Evolutionary conservation across 2,329 filamentous ascomycete species (phyloP).

Genomic region (Penicillium sp.): DNA sequence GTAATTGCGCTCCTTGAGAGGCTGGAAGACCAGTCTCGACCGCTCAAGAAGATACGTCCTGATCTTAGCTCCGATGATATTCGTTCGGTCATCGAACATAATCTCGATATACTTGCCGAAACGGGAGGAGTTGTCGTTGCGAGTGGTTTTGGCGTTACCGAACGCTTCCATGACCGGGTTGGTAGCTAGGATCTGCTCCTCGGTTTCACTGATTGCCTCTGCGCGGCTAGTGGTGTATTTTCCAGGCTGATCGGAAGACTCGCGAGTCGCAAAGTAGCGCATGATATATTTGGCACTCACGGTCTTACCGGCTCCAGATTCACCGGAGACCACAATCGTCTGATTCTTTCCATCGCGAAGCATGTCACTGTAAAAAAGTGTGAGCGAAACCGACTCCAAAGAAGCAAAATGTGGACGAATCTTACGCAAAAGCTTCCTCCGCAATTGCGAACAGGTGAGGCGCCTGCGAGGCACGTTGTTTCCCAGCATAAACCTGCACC

Average conservation of each 20-base stretch:
- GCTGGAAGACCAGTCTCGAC: conserved; percentile 94
- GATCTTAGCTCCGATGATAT: conserved; percentile 97
- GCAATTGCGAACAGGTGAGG: conserved; percentile 98
- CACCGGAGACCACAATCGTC: conserved; percentile 97
- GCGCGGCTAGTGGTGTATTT: conserved; percentile 70
- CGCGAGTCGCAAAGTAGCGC: conserved; percentile 98
- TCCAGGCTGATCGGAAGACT: conserved; percentile 82
- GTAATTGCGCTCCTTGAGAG: conserved; percentile 96
- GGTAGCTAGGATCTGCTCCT: conserved; percentile 96
- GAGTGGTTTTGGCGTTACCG: conserved; percentile 98
- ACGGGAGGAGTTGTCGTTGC: conserved; percentile 97
- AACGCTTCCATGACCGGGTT: conserved; percentile 99
- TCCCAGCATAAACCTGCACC: conserved; percentile 99
- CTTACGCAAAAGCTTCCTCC: conserved; percentile 95
- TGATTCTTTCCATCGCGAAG: conserved; percentile 92
- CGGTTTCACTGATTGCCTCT: conserved; percentile 92
- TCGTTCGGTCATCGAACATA: conserved; percentile 92
- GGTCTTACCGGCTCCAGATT: conserved; percentile 97
- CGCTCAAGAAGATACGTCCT: conserved; percentile 93
- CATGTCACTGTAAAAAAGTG: conserved; percentile 69
- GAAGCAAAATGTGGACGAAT: not conserved
- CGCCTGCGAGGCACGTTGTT: conserved; percentile 92
- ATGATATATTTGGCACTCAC: conserved; percentile 99
- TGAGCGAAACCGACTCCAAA: conserved; percentile 36
- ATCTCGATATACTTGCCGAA: conserved; percentile 99